Evolutionary conservation across 148 eudicot species (phyloP), one percentile per base, ranked within the genome.

Genomic region (Camellia japonica): DNA sequence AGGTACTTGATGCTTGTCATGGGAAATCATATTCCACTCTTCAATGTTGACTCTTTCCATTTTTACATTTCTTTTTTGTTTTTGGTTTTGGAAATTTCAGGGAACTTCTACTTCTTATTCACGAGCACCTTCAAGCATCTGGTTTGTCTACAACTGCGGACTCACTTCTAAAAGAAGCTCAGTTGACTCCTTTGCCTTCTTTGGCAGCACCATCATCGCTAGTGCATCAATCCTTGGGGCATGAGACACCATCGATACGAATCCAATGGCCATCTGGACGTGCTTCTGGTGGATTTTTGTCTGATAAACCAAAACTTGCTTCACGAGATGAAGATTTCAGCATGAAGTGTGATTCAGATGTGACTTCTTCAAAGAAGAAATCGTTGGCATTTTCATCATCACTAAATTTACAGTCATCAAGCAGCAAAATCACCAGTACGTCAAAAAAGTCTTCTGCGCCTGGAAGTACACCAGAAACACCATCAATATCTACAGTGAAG

Each of bases 61-160:
- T 60, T 15, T 44, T 83, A 6, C 7, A 42, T 0, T 55, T 61
- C 69, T 38, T 75, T 64, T 82, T 56, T 78, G 38, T 58, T 49
- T 77, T 23, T 18, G 14, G 15, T 69, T 11, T 54, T 78, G 46
- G 47, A 49, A 73, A 80, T 81, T 80, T 68, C 89, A 96, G 99
- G 91, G 98, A 96, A 86, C 99, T 96, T 80, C 77, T 96, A 83
- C 89, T 85, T 43, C 97, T 96, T 49, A 89, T 96, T 58, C 99
- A 96, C 68, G 98, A 96, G 76, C 99, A 96, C 87, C 92, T 96
- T 38, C 97, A 94, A 84, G 94, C 94, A 68, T 92, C 94, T 85
- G 99, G 99, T 79, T 85, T 96, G 82, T 78, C 94, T 67, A 84
- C 93, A 69, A 89, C 93, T 83, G 99, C 99, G 8, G 78, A 87